phyloP scores from a whole-genome alignment of 2,329 filamentous ascomycete species.

The Trichoderma harzianum region DNA sequence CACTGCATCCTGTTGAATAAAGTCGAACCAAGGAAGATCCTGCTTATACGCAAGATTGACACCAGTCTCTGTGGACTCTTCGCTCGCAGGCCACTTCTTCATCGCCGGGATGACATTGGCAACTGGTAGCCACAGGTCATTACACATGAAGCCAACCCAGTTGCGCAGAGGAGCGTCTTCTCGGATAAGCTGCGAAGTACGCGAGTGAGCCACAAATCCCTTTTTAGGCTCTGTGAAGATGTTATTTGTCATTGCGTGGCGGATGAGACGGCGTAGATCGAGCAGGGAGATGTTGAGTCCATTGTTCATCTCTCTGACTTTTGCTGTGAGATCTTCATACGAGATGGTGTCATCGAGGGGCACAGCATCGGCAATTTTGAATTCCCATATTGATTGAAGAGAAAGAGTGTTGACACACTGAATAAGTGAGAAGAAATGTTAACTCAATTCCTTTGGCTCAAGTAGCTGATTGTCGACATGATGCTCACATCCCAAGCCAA shows the following conservation, averaged over 20 bases:
- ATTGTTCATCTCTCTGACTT: constrained; percentile 34
- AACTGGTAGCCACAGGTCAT: constrained; percentile 30
- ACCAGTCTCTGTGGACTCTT: constrained; percentile 34
- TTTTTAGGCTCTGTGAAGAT: constrained; percentile 38
- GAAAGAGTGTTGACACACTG: constrained; percentile 27
- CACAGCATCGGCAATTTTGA: constrained; percentile 29
- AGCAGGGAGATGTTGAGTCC: constrained; percentile 35
- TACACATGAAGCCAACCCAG: constrained; percentile 31
- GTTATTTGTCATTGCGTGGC: constrained; percentile 36
- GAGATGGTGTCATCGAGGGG: constrained; percentile 27
- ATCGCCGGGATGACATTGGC: constrained; percentile 32
- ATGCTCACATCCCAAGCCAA: constrained; percentile 28
- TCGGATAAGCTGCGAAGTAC: constrained; percentile 29
- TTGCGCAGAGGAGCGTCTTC: constrained; percentile 26
- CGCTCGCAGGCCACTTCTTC: constrained; percentile 33
- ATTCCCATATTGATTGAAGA: constrained; percentile 30
- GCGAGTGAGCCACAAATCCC: constrained; percentile 39
- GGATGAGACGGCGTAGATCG: constrained; percentile 34
- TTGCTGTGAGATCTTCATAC: constrained; percentile 26
- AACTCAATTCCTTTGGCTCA: neutral
- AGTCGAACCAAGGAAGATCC: constrained; percentile 27
- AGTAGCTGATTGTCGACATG: neutral
- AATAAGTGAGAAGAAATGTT: neutral
- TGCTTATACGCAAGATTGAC: constrained; percentile 29
- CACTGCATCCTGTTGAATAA: constrained; percentile 26